These are phyloP conservation scores for Ligustrum vulgare DNA, from an alignment of 257 asterid species.

Conservation along the genomic window DNA sequence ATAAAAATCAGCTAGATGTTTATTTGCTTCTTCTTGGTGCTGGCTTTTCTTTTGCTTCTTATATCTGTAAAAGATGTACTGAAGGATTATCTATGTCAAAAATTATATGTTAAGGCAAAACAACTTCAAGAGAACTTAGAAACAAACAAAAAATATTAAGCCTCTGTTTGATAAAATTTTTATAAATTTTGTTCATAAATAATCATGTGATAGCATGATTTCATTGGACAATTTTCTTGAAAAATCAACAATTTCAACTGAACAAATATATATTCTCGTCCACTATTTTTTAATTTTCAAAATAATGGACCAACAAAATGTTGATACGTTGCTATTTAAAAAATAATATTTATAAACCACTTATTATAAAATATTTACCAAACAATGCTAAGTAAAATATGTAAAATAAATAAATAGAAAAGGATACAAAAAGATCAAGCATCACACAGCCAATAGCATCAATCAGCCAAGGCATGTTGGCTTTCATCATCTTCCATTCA, in stretches of 20 bases:
- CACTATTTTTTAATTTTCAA: too few relatives aligned
- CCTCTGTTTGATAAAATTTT: too few relatives aligned
- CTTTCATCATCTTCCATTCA: conserved; percentile 43
- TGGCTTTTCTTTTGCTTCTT: conserved; percentile 25
- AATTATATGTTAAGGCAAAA: neutral
- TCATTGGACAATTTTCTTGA: too few relatives aligned
- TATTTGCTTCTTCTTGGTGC: conserved; percentile 16
- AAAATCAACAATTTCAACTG: too few relatives aligned
- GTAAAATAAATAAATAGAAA: neutral
- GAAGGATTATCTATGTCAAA: conserved; percentile 41
- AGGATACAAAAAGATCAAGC: conserved; percentile 61
- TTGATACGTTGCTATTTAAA: too few relatives aligned
- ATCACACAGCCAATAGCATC: conserved; percentile 60
- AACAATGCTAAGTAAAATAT: too few relatives aligned
- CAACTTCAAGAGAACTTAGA: neutral
- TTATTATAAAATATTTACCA: too few relatives aligned
- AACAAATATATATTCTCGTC: too few relatives aligned
- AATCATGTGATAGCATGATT: too few relatives aligned
- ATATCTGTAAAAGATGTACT: conserved; percentile 44
- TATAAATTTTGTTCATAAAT: too few relatives aligned
- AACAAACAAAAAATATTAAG: neutral
- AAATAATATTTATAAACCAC: too few relatives aligned
- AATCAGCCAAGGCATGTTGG: conserved; percentile 64
- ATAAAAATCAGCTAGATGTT: neutral
- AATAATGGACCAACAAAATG: too few relatives aligned